Conservation (phyloP, 1,139 yeast genomes). For the Kluyveromyces sp. region DNA sequence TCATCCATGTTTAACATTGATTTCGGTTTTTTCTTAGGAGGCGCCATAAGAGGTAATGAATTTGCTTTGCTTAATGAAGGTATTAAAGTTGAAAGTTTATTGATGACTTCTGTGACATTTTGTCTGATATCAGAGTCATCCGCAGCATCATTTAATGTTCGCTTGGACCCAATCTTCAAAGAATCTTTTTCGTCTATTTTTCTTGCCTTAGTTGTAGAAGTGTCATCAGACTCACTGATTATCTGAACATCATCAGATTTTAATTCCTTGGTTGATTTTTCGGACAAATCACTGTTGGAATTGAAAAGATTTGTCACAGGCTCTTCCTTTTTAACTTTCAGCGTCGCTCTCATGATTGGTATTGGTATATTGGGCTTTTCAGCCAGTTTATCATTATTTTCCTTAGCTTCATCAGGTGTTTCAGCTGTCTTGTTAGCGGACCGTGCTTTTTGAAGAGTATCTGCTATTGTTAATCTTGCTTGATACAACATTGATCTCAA, state of each 20-base stretch:
- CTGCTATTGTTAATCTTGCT: conserved; percentile 48
- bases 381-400: background rate
- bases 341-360: background rate
- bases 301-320: background rate
- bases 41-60: conserved; percentile 1
- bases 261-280: background rate
- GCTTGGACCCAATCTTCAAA: background rate
- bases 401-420: background rate
- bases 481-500: conserved; percentile 28
- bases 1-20: conserved; percentile 25
- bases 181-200: background rate
- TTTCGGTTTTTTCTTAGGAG: conserved; percentile 7
- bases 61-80: conserved; percentile 6
- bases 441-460: conserved; percentile 49
- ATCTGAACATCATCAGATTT: too few relatives aligned
- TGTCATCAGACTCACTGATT: background rate
- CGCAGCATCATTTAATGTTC: background rate
- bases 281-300: background rate
- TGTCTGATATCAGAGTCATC: background rate
- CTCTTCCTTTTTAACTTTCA: background rate
- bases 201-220: too few relatives aligned
- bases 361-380: background rate
- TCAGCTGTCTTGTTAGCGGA: background rate
- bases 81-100: conserved; percentile 4
- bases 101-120: conserved; percentile 3